phyloP scores from a whole-genome alignment of 345 rosid species.

The Euphorbia pulcherrima region DNA sequence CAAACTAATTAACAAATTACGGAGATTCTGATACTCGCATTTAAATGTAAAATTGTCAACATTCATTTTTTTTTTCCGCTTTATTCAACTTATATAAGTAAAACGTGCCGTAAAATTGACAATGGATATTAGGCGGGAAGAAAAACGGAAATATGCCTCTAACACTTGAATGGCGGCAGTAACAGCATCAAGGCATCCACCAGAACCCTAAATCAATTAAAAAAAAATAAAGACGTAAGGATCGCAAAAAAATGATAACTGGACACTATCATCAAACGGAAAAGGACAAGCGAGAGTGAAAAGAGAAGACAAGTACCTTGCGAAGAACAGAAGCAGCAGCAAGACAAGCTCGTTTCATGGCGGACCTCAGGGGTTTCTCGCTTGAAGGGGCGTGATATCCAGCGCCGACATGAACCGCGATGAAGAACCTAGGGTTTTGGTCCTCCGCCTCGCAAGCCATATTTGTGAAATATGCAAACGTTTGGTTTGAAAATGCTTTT shows the following conservation, averaged over 20 bases:
- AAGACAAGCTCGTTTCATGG: slow-evolving; percentile 87
- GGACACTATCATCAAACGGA: slow-evolving; percentile 2
- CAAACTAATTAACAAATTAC: too few relatives aligned
- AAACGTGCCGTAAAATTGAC: neutral
- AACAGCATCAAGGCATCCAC: slow-evolving; percentile 72
- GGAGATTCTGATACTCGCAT: too few relatives aligned
- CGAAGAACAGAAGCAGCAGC: slow-evolving; percentile 77
- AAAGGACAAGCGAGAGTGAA: neutral
- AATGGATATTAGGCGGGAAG: neutral
- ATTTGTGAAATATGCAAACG: neutral
- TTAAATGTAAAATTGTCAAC: too few relatives aligned
- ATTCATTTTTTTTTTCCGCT: neutral
- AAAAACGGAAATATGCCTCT: slow-evolving; percentile 47
- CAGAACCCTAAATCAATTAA: slow-evolving; percentile 43
- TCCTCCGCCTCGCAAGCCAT: slow-evolving; percentile 40
- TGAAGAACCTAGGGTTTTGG: slow-evolving; percentile 64
- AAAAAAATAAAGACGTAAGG: neutral
- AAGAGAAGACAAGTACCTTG: slow-evolving; percentile 38
- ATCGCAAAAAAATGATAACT: neutral
- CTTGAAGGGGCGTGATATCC: slow-evolving; percentile 70
- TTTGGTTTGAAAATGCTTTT: too few relatives aligned
- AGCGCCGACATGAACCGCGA: slow-evolving; percentile 94
- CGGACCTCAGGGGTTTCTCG: slow-evolving; percentile 74
- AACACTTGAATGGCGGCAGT: slow-evolving; percentile 82
- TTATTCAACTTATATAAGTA: neutral